These are phyloP conservation scores for Pelargonium nanum DNA, from an alignment of 345 rosid species.

Conservation along the genomic window DNA sequence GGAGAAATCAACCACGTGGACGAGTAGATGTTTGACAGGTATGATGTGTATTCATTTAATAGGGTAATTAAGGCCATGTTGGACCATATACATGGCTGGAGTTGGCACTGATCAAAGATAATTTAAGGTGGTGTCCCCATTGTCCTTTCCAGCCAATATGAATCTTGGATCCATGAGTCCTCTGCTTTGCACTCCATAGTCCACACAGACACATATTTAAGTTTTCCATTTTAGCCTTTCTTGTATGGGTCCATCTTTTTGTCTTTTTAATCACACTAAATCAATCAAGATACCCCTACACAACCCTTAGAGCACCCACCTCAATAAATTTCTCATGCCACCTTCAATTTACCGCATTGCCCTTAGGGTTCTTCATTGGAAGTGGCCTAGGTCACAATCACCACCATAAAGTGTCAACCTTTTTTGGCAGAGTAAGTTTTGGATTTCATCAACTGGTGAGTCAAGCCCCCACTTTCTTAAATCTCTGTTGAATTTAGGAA, in stretches of 20 bases:
- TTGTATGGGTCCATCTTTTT: slow-evolving; percentile 11
- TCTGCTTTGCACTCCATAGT: slow-evolving; percentile 12
- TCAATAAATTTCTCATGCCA: slow-evolving; percentile 5
- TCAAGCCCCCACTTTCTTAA: slow-evolving; percentile 6
- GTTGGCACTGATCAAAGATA: slow-evolving; percentile 27
- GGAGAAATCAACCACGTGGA: neutral
- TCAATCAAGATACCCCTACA: slow-evolving; percentile 11
- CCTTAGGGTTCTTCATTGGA: slow-evolving; percentile 14
- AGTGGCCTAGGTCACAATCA: slow-evolving; percentile 20
- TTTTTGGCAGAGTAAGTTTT: slow-evolving; percentile 19
- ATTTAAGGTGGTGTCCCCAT: slow-evolving; percentile 38
- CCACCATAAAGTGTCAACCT: slow-evolving; percentile 23
- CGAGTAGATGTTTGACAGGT: neutral
- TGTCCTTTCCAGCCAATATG: slow-evolving; percentile 15
- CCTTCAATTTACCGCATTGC: slow-evolving; percentile 4
- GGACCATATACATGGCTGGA: slow-evolving; percentile 31
- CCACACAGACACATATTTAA: slow-evolving; percentile 7
- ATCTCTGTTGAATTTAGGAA: neutral
- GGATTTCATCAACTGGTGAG: slow-evolving; percentile 2
- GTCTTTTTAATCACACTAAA: slow-evolving; percentile 12
- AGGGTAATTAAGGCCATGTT: slow-evolving; percentile 23
- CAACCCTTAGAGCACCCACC: slow-evolving; percentile 19
- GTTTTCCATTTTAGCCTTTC: slow-evolving; percentile 3
- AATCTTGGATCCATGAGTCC: slow-evolving; percentile 7
- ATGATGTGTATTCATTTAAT: slow-evolving; percentile 18